Conservation (phyloP, 2,329 filamentous ascomycete genomes). For the Paramyrothecium roridum region DNA sequence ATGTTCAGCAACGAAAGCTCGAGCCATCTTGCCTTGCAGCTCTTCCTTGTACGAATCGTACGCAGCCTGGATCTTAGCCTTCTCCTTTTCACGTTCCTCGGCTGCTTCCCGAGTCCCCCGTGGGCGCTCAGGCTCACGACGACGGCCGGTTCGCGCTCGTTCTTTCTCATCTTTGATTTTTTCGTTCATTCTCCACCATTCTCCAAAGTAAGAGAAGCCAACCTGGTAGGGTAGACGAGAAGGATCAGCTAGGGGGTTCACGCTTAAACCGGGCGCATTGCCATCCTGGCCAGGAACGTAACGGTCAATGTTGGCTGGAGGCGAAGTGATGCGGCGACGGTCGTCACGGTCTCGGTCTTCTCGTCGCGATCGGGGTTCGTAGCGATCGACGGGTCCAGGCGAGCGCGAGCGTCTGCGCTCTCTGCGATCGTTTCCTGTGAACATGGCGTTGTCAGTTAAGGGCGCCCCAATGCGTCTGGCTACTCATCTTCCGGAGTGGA, state of each 20-base stretch:
- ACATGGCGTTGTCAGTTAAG: slow-evolving; percentile 6
- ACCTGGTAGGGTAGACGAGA: slow-evolving; percentile 74
- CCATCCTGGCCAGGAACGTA: slow-evolving; percentile 75
- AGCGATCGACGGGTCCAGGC: slow-evolving; percentile 68
- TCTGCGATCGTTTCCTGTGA: slow-evolving; percentile 53
- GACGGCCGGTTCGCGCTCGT: slow-evolving; percentile 64
- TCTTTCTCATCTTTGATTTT: slow-evolving; percentile 81
- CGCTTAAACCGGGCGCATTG: slow-evolving; percentile 38
- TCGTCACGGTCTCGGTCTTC: slow-evolving; percentile 67
- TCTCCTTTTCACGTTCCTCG: slow-evolving; percentile 76
- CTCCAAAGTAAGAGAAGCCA: slow-evolving; percentile 80
- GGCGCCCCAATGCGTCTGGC: too few species aligned
- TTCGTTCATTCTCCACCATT: slow-evolving; percentile 83
- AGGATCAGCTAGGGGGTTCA: slow-evolving; percentile 71
- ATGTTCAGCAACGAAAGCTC: slow-evolving; percentile 85
- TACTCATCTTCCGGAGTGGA: slow-evolving; percentile 13
- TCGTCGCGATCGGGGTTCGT: slow-evolving; percentile 67
- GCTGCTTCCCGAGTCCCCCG: slow-evolving; percentile 63
- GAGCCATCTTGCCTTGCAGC: slow-evolving; percentile 74
- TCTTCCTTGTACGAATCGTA: slow-evolving; percentile 68
- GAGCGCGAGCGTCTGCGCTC: slow-evolving; percentile 68
- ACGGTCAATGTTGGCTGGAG: slow-evolving; percentile 74
- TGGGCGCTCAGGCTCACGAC: slow-evolving; percentile 60
- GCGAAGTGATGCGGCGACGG: slow-evolving; percentile 56
- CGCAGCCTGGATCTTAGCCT: slow-evolving; percentile 70